phyloP scores from a whole-genome alignment of 495 filamentous ascomycete genomes.

The Glarea lozoyensis region DNA sequence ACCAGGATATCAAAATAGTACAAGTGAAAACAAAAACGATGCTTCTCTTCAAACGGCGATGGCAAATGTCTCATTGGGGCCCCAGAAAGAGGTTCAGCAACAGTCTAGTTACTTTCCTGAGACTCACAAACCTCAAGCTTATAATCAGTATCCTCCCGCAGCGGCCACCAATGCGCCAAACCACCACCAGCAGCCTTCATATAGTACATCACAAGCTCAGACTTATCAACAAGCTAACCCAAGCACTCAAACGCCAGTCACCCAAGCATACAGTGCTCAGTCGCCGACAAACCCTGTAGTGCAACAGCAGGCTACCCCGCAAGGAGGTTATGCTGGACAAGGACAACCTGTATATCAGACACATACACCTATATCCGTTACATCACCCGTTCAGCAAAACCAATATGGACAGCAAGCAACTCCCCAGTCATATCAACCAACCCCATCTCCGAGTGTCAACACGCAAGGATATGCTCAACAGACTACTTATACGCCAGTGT shows the following conservation, averaged over 20 bases:
- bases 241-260: no score
- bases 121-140: no score
- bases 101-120: not conserved
- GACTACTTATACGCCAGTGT: no score
- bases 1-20: constrained; percentile 2
- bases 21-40: not conserved
- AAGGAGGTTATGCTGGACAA: not conserved
- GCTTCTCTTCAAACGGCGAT: not conserved
- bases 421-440: not conserved
- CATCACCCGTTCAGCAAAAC: not conserved
- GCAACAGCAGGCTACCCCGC: not conserved
- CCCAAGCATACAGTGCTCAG: not conserved
- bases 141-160: no score
- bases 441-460: not conserved
- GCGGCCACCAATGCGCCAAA: no score
- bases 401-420: not conserved
- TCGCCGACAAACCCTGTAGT: not conserved
- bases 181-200: no score
- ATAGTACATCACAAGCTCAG: no score
- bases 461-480: no score
- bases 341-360: not conserved
- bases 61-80: not conserved
- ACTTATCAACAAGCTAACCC: no score
- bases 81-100: not conserved
- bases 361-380: not conserved